Evolutionary conservation across 306 rosid genomes (phyloP), one percentile per base, ranked within the genome.

Genomic region (Gastrolobium villosum): DNA sequence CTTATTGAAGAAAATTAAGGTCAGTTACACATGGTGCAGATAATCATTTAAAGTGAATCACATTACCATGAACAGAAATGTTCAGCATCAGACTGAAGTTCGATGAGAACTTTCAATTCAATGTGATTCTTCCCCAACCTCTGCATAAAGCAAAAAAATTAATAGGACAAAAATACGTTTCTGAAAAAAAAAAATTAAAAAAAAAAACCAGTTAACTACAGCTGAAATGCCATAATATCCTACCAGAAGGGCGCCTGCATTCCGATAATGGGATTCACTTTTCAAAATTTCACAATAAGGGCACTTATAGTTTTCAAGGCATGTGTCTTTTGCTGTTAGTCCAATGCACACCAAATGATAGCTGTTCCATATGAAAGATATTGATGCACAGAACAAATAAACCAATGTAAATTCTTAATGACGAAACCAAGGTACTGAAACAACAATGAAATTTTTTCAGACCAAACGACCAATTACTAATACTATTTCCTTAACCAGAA

Each of bases 261-360:
- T 85, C 53, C 69, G 76, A 81, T 53, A 79, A 72, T 55, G 49
- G 34, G 87, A 81, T 77, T 83, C 90, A 65, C 61, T 81, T 81
- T 55, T 79, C 76, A 87, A 77, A 76, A 82, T 57, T 83, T 79
- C 86, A 84, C 99, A 92, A 74, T 79, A 86, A 30, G 79, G 74
- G 84, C 99, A 92, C 15, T 15, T 67, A 81, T 76, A 92, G 36
- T 10, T 59, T 79, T 80, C 84, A 61, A 60, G 56, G 65, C 76
- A 70, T 48, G 57, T 10, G 65, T 69, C 84, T 57, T 65, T 65
- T 45, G 69, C 70, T 36, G 59, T 75, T 74, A 79, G 71, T 79
- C 94, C 90, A 65, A 89, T 77, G 85, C 97, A 90, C 75, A 56
- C 79, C 81, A 82, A 69, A 88, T 95, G 99, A 82, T 90, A 92